These are phyloP conservation scores for Paratrypanosoma confusum DNA, from an alignment of 208 protist species.

Conservation along the genomic window DNA sequence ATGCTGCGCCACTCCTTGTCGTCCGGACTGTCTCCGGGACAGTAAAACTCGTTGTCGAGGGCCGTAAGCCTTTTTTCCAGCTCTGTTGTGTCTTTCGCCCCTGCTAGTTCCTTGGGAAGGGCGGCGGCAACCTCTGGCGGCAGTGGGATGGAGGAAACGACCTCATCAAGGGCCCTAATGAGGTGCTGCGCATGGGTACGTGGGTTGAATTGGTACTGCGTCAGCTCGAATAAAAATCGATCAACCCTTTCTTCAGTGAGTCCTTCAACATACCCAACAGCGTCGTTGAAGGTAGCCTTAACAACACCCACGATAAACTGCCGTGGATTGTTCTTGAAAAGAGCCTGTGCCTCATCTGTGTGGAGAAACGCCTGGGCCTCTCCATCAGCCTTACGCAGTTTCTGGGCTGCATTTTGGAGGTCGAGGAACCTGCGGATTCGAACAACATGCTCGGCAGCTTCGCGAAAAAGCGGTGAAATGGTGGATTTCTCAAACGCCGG, in stretches of 20 bases:
- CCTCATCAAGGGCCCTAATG: too few relatives aligned
- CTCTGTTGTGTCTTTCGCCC: too few relatives aligned
- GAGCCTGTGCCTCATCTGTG: not conserved
- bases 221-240: not conserved
- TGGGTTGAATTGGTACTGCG: slow-evolving; percentile 1
- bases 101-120: too few relatives aligned
- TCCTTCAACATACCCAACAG: slow-evolving; percentile 5
- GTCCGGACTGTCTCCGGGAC: too few relatives aligned
- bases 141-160: too few relatives aligned
- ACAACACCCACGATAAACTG: slow-evolving; percentile 6
- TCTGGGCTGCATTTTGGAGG: not conserved
- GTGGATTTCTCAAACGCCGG: not conserved
- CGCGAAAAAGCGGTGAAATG: slow-evolving; percentile 1
- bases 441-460: slow-evolving; percentile 3
- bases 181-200: not conserved
- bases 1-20: too few relatives aligned
- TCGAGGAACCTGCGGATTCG: slow-evolving; percentile 1
- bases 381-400: slow-evolving; percentile 2
- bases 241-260: slow-evolving; percentile 5
- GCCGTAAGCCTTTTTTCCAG: too few relatives aligned
- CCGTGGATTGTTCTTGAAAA: not conserved
- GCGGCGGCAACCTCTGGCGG: too few relatives aligned
- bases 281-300: slow-evolving; percentile 3
- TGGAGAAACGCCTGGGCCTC: slow-evolving; percentile 6
- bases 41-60: too few relatives aligned